Conservation (phyloP, 495 filamentous ascomycete genomes). For the Neurospora sp. region DNA sequence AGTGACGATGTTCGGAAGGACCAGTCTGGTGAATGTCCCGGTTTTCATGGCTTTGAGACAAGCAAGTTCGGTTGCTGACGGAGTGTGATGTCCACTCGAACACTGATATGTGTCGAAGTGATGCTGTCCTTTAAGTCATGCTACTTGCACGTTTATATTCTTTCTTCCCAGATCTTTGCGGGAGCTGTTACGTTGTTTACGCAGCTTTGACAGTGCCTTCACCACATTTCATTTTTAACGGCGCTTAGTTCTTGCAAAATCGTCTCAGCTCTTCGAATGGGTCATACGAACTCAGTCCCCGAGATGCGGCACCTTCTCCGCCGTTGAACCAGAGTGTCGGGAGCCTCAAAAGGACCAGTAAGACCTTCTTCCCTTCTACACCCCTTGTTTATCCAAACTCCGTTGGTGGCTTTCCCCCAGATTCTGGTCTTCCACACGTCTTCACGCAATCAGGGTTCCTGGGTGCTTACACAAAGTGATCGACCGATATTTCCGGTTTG, state of each 20-base stretch:
- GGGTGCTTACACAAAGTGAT: background rate
- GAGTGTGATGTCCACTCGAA: background rate
- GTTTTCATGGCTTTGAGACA: background rate
- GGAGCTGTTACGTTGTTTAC: background rate
- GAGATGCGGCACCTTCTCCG: background rate
- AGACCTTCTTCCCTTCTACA: background rate
- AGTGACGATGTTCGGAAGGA: background rate
- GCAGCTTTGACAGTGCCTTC: background rate
- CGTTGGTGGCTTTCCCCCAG: background rate
- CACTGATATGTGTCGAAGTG: background rate
- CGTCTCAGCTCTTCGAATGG: background rate
- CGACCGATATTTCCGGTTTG: background rate
- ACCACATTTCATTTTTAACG: background rate
- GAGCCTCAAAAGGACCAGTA: background rate
- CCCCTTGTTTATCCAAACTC: background rate
- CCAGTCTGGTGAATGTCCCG: background rate
- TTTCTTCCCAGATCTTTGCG: background rate
- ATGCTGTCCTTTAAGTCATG: background rate
- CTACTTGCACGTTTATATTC: background rate
- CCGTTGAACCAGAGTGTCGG: background rate
- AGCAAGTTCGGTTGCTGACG: background rate
- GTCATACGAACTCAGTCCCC: background rate
- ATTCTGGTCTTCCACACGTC: background rate
- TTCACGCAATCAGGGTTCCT: background rate
- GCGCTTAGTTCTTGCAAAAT: background rate